Base-by-base conservation (phyloP, 2,329 filamentous ascomycete genomes). In the Knufia petricola region DNA sequence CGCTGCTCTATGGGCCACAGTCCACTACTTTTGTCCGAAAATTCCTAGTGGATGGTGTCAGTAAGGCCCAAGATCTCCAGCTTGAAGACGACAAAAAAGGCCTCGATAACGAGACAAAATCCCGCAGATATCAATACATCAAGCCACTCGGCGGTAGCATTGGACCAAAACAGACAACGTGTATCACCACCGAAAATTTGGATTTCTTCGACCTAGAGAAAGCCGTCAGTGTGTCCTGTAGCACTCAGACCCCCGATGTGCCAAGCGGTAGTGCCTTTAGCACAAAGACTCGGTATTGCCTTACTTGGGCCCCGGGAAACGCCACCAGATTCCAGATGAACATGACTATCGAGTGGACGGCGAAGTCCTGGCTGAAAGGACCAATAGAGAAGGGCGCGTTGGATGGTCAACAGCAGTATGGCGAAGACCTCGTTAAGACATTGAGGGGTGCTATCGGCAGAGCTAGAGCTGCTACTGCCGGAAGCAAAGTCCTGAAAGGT, bases 321-420 rank as follows among this genome's bases (percentile, higher is more conserved):
- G 72, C 80, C 32, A 98, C 94, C 1, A 78, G 88, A 23, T 70
- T 98, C 24, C 80, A 92, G 53, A 84, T 90, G 69, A 95, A 84
- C 57, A 95, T 87, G 64, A 84, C 81, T 1, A 85, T 95, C 37
- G 94, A 98, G 62, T 98, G 94, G 94, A 83, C 84, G 2, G 89
- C 89, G 59, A 98, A 96, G 74, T 95, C 89, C 70, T 98, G 92
- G 92, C 71, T 98, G 39, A 95, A 92, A 71, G 88, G 85, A 54
- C 86, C 92, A 1, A 98, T 98, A 58, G 92, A 98, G 64, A 95
- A 95, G 65, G 90, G 87, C 51, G 87, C 89, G 37, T 89, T 85
- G 54, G 89, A 95, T 49, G 92, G 92, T 23, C 92, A 98, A 66
- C 75, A 75, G 7, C 76, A 82, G 50, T 95, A 94, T 63, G 85